Conservation (phyloP, 1,139 yeast species). For the Debaryomycetaceae sp. region DNA sequence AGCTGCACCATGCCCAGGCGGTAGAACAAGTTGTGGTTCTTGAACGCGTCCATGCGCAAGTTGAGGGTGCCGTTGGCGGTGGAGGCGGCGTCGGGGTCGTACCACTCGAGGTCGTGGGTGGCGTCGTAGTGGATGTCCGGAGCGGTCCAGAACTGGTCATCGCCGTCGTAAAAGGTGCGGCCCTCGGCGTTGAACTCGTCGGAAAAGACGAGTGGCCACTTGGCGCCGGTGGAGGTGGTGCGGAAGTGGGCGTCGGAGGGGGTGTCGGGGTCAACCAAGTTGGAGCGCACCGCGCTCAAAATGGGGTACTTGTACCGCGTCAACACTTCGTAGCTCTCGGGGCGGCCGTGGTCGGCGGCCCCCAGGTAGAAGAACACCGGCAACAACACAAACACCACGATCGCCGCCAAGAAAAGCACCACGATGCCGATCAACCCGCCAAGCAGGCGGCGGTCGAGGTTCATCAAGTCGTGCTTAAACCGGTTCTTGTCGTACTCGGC, state of each 20-base stretch:
- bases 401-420: slow-evolving; percentile 16
- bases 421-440: slow-evolving; percentile 21
- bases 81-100: slow-evolving; percentile 27
- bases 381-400: slow-evolving; percentile 21
- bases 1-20: slow-evolving; percentile 29
- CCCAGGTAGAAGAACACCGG: slow-evolving; percentile 27
- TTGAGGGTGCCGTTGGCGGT: slow-evolving; percentile 24
- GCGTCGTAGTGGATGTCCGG: slow-evolving; percentile 27
- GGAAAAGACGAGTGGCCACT: slow-evolving; percentile 23
- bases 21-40: slow-evolving; percentile 25
- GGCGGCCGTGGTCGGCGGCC: slow-evolving; percentile 13
- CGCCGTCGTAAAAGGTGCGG: slow-evolving; percentile 27
- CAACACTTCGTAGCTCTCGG: slow-evolving; percentile 20
- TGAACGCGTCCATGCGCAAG: slow-evolving; percentile 24
- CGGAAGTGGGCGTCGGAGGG: slow-evolving; percentile 16
- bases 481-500: slow-evolving; percentile 27
- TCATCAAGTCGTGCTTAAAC: slow-evolving; percentile 20
- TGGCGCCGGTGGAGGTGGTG: slow-evolving; percentile 17
- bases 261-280: slow-evolving; percentile 26
- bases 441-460: slow-evolving; percentile 20
- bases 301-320: slow-evolving; percentile 22
- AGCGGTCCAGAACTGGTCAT: slow-evolving; percentile 28
- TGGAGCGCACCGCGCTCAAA: slow-evolving; percentile 20
- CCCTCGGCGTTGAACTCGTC: slow-evolving; percentile 30
- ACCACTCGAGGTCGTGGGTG: slow-evolving; percentile 30